These are phyloP conservation scores for Cochliopodium minus DNA, from an alignment of 208 protist species.

Conservation along the genomic window DNA sequence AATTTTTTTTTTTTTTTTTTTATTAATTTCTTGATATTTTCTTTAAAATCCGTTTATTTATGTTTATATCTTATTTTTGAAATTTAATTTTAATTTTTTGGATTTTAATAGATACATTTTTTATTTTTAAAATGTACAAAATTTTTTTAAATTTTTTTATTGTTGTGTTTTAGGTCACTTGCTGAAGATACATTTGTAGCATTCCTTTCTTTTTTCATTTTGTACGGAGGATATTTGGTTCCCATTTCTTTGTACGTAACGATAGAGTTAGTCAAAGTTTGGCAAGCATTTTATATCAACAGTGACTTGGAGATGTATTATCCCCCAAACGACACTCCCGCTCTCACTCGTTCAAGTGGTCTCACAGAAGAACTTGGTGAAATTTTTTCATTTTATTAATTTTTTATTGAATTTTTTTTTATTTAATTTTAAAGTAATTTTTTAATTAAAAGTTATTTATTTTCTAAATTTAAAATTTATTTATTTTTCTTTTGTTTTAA, in stretches of 20 bases:
- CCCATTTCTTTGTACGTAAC: slow-evolving; percentile 11
- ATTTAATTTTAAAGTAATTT: no score
- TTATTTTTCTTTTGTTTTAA: no score
- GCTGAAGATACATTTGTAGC: neutral
- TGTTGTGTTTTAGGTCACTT: neutral
- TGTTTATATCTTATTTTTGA: no score
- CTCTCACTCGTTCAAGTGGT: neutral
- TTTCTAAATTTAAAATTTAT: no score
- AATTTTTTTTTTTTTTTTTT: no score
- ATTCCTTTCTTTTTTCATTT: slow-evolving; percentile 17
- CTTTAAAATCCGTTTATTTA: no score
- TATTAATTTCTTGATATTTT: no score
- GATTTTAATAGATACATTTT: no score
- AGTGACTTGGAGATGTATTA: neutral
- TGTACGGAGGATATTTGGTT: slow-evolving; percentile 19
- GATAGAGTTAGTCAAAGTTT: slow-evolving; percentile 6
- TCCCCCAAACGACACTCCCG: neutral
- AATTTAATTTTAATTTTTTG: no score
- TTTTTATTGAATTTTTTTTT: no score
- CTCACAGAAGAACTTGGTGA: neutral
- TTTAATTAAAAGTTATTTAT: no score
- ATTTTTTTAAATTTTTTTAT: neutral
- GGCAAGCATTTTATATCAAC: slow-evolving; percentile 1
- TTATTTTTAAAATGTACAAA: neutral
- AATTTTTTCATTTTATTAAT: slow-evolving; percentile 15